These are phyloP conservation scores for Cyanodermella asteris DNA, from an alignment of 2,329 filamentous ascomycete species.

Conservation along the genomic window DNA sequence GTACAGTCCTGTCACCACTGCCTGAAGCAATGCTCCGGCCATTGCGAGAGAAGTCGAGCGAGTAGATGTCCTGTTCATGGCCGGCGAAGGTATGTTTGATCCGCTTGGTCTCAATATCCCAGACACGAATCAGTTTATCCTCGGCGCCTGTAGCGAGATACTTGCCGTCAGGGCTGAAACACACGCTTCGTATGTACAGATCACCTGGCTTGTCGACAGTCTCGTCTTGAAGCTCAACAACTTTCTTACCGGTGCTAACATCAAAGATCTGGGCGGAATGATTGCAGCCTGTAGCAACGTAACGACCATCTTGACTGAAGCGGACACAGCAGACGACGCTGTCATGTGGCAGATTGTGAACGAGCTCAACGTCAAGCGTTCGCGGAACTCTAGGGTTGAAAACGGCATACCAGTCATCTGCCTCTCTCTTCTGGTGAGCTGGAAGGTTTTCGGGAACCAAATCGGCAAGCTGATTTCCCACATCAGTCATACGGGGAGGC, in stretches of 20 bases:
- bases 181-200: conserved; percentile 91
- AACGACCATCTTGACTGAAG: conserved; percentile 90
- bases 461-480: conserved; percentile 57
- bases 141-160: conserved; percentile 91
- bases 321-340: conserved; percentile 96
- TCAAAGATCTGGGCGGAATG: conserved; percentile 98
- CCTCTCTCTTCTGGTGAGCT: conserved; percentile 69
- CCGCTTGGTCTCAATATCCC: conserved; percentile 66
- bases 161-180: conserved; percentile 90
- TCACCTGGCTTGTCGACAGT: conserved; percentile 72
- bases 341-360: conserved; percentile 81
- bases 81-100: conserved; percentile 91
- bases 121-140: conserved; percentile 93
- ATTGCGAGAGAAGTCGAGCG: conserved; percentile 81
- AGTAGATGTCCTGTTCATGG: conserved; percentile 97
- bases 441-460: conserved; percentile 72
- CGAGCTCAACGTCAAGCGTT: conserved; percentile 75
- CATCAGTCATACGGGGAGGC: conserved; percentile 29
- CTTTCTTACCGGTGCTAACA: conserved; percentile 63
- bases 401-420: conserved; percentile 84
- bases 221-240: conserved; percentile 78
- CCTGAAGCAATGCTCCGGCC: conserved; percentile 88
- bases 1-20: conserved; percentile 81
- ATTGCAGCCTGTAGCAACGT: conserved; percentile 91
- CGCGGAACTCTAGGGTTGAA: conserved; percentile 87